Conservation (phyloP, 352 stramenopile species). For the Phytophthora quininea region DNA sequence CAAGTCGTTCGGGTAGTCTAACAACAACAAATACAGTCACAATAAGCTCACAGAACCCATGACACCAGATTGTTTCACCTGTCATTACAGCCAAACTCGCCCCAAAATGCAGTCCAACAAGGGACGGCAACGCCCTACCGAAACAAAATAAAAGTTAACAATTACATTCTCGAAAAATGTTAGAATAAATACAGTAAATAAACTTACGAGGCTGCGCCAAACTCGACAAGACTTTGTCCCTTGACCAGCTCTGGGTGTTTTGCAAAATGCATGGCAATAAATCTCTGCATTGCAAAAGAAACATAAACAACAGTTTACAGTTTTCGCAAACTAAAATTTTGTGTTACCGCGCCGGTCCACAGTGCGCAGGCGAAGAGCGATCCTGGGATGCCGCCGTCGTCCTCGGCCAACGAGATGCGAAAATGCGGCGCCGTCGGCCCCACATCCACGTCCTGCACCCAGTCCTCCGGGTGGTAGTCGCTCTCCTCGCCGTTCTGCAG, state of each 20-base stretch:
- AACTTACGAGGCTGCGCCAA: constrained; percentile 57
- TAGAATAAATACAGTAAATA: neutral
- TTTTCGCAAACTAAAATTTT: too few relatives aligned
- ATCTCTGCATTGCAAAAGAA: constrained; percentile 29
- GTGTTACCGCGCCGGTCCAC: constrained; percentile 50
- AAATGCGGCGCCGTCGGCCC: constrained; percentile 25
- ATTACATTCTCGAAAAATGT: too few relatives aligned
- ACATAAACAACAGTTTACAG: too few relatives aligned
- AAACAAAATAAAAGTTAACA: neutral
- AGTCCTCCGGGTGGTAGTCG: constrained; percentile 47
- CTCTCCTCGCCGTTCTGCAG: constrained; percentile 47
- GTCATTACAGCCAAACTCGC: constrained; percentile 50
- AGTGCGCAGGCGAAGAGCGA: constrained; percentile 57
- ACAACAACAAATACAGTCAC: neutral
- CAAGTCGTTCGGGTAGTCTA: constrained; percentile 58
- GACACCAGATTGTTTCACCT: constrained; percentile 18
- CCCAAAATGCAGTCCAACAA: constrained; percentile 51
- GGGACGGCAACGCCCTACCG: constrained; percentile 48
- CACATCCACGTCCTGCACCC: constrained; percentile 40
- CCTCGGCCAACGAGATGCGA: constrained; percentile 49
- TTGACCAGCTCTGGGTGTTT: constrained; percentile 36
- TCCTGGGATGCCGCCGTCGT: constrained; percentile 55
- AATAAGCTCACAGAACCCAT: neutral
- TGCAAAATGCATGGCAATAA: constrained; percentile 52
- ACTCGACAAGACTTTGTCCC: constrained; percentile 45